phyloP scores from a whole-genome alignment of 306 rosid species.

The Medicago truncatula region MtrunA17r5.0-ANR NC_053045.1:55375001-55375500 shows the following conservation, averaged over 20 bases:
- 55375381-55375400: not conserved
- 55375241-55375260: conserved; percentile 32
- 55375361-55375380: not conserved
- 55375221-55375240: not conserved
- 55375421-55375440: not conserved
- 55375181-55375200: conserved; percentile 11
- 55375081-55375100: conserved; percentile 24
- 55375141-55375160: conserved; percentile 28
- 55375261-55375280: not conserved
- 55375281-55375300: not conserved
- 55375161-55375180: conserved; percentile 20
- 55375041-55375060: conserved; percentile 1
- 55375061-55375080: not conserved
- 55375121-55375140: not conserved
- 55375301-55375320: conserved; percentile 17
- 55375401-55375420: not conserved
- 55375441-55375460: not conserved
- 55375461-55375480: no score
- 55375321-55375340: conserved; percentile 17
- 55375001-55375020: conserved; percentile 39
- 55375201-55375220: not conserved
- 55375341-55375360: conserved; percentile 34
- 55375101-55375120: conserved; percentile 44
- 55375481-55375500: no score
- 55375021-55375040: conserved; percentile 33